Evolutionary conservation across 441 rosid species (phyloP).

Genomic region (Mallotus repandus): DNA sequence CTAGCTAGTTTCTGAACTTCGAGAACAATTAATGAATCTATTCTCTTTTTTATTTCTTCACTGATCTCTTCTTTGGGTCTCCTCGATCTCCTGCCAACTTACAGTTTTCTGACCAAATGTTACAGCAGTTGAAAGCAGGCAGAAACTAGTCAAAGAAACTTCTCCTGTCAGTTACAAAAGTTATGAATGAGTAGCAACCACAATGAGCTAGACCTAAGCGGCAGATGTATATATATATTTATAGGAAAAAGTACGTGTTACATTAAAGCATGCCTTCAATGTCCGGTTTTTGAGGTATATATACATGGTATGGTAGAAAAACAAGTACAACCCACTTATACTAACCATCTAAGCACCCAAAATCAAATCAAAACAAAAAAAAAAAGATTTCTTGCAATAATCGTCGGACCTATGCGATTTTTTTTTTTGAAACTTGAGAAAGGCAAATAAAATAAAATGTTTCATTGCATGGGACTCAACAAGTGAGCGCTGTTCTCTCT

Average conservation of each 20-base stretch:
- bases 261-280: neutral
- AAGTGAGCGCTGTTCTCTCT: too few relatives aligned
- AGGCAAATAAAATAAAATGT: neutral
- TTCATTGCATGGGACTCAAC: neutral
- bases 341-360: neutral
- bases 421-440: neutral
- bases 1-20: conserved; percentile 15
- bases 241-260: neutral
- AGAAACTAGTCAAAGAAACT: neutral
- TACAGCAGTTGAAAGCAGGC: neutral
- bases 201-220: too few relatives aligned
- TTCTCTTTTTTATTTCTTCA: neutral
- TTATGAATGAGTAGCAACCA: neutral
- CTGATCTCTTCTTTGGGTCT: neutral
- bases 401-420: neutral
- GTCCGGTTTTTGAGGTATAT: neutral
- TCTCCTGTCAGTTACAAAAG: conserved; percentile 14
- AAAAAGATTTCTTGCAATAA: neutral
- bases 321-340: too few relatives aligned
- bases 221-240: too few relatives aligned
- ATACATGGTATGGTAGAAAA: neutral
- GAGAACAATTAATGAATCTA: neutral
- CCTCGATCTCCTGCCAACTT: neutral
- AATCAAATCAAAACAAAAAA: too few relatives aligned
- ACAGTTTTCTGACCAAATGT: conserved; percentile 9